Evolutionary conservation across 2,329 filamentous ascomycete species (phyloP).

Genomic region (Aspergillus piperis): DNA sequence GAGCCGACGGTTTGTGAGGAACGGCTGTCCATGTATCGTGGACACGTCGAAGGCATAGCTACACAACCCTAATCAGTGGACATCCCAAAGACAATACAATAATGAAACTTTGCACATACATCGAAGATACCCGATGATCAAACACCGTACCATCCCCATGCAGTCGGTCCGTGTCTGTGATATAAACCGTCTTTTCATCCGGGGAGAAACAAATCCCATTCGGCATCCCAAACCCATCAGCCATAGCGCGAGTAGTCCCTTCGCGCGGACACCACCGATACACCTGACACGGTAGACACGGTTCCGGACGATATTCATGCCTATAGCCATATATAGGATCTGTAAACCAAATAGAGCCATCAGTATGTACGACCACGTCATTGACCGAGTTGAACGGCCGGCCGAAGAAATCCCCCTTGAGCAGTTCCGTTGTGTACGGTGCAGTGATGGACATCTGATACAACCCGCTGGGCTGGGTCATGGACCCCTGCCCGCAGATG

Average conservation of each 20-base stretch:
- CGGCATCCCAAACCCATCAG: conserved; percentile 42
- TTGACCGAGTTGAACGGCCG: conserved; percentile 43
- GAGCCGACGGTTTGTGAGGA: conserved; percentile 52
- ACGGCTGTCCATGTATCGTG: conserved; percentile 35
- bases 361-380: conserved; percentile 39
- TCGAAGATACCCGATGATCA: conserved; percentile 22
- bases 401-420: conserved; percentile 39
- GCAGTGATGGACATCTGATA: conserved; percentile 19
- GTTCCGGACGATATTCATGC: conserved; percentile 36
- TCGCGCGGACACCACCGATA: conserved; percentile 43
- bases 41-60: conserved; percentile 54
- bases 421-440: conserved; percentile 25
- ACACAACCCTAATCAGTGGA: background rate
- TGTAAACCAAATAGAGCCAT: conserved; percentile 43
- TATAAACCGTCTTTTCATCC: conserved; percentile 42
- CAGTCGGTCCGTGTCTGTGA: conserved; percentile 43
- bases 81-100: background rate
- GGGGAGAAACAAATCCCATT: conserved; percentile 49
- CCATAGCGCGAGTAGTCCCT: conserved; percentile 38
- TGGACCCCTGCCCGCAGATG: conserved; percentile 46
- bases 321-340: conserved; percentile 41
- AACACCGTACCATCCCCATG: conserved; percentile 24
- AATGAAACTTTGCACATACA: conserved; percentile 21
- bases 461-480: conserved; percentile 14
- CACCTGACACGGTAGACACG: conserved; percentile 38